Evolutionary conservation across 345 rosid species (phyloP), one percentile per base, ranked within the genome.

Genomic region (Anacardium occidentale): DNA sequence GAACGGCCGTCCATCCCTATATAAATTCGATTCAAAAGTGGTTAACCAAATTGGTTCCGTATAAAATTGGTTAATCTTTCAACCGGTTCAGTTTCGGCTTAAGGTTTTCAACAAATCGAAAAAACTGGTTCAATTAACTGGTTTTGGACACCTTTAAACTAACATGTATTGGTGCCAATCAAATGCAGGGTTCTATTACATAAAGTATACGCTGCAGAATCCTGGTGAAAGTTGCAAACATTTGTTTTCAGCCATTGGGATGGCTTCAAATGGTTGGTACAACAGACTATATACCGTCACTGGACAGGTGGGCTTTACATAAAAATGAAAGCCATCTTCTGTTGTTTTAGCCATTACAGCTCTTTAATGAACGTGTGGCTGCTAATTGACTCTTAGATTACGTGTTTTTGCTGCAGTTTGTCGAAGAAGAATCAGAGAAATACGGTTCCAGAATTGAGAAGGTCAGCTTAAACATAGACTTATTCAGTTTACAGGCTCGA

Each of bases 261-360:
- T 92, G 92, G 92, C 97, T 29, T 78, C 82, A 58, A 90, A 89
- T 75, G 97, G 97, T 77, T 94, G 97, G 98, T 87, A 85, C 78
- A 92, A 89, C 86, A 86, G 97, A 73, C 83, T 94, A 37, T 94
- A 92, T 62, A 94, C 98, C 0, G 94, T 90, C 57, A 92, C 98
- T 5, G 98, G 96, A 58, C 97, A 89, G 89, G 97, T 89, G 54
- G 22, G 54, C 7, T 11, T 53, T 78, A 29, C 54, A 62, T 17
- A 8, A n/a, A 32, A 12, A 20, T 24, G 68, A 47, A 34, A 48
- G 12, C 29, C 18, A 20, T 21, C n/a, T 64, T 24, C 18, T 29
- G 18, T 10, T 25, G 18, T 10, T 57, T 57, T 60, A 51, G 10
- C 47, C 72, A 53, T 58, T n/a, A 24, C 22, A 9, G 29, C 56